phyloP scores from a whole-genome alignment of 768 basidiomycete species.

The Rhizopogon roseolus region DNA sequence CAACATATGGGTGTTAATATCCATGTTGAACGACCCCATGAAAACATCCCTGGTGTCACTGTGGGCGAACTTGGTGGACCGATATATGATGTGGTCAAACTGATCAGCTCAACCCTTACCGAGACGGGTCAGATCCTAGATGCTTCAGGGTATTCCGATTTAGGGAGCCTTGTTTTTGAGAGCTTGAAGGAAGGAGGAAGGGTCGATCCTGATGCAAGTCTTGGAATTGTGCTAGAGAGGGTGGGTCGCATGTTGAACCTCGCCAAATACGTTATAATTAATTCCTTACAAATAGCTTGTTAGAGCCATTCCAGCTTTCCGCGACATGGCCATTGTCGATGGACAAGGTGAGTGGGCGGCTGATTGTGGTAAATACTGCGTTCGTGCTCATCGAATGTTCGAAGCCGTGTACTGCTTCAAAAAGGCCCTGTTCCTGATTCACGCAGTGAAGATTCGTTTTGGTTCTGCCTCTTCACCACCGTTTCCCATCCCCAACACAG shows the following conservation, averaged over 20 bases:
- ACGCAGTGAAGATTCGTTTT: slow-evolving; percentile 67
- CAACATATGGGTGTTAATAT: slow-evolving; percentile 68
- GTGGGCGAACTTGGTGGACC: slow-evolving; percentile 77
- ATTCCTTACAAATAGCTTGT: slow-evolving; percentile 46
- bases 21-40: slow-evolving; percentile 68
- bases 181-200: slow-evolving; percentile 53
- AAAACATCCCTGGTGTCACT: slow-evolving; percentile 59
- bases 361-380: not conserved
- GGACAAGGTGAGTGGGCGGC: slow-evolving; percentile 45
- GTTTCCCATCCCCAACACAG: slow-evolving; percentile 60
- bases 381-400: not conserved
- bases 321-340: slow-evolving; percentile 67
- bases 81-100: slow-evolving; percentile 65
- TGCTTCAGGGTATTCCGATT: slow-evolving; percentile 54
- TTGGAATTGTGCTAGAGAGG: slow-evolving; percentile 60
- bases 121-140: slow-evolving; percentile 70
- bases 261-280: slow-evolving; percentile 2
- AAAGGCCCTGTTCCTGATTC: slow-evolving; percentile 80
- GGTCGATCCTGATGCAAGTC: slow-evolving; percentile 28
- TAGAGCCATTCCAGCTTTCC: slow-evolving; percentile 74
- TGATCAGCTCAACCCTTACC: slow-evolving; percentile 58
- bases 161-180: slow-evolving; percentile 74
- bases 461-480: slow-evolving; percentile 44
- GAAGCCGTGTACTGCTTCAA: slow-evolving; percentile 86
- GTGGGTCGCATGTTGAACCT: slow-evolving; percentile 33